Base-by-base conservation (phyloP, 805 yeast genomes). In the Kuraishia ogatae region DNA sequence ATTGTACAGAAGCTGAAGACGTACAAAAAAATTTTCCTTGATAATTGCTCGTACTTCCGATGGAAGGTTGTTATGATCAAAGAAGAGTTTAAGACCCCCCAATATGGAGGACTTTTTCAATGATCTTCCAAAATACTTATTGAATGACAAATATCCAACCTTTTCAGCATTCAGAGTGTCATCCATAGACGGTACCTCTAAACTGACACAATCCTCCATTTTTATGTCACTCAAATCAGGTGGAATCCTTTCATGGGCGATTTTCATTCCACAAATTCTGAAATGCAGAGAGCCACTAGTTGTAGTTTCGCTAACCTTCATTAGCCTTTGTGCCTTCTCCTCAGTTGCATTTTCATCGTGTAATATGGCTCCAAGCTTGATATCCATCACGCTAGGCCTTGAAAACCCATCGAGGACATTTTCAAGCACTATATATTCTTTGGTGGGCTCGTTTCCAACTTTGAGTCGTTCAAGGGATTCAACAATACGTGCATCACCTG, bases 211-310 rank as follows among this genome's bases (percentile, higher is more conserved):
- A 3, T 50, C 48, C 7, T 24, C 22, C 50, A 52, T 52, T 22
- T 15, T 20, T n/a, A 53, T 48, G 2, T 39, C 47, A 6, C 21
- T 51, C 19, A 50, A 19, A 21, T 23, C 28, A 6, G 47, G 20
- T 4, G 49, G 53, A 2, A 19, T 20, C 22, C 20, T 48, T 11
- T 53, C 50, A 15, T 48, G 55, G 59, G 67, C 75, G 4, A 85
- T 68, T 58, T 84, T 84, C 93, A 93, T 88, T 0, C 99, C 99
- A 62, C 98, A 92, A 2, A 93, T 81, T 57, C 99, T 73, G 59
- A 86, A 83, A 19, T 83, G 78, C 13, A 89, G 72, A 2, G 84
- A 72, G 0, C 97, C 97, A 50, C 94, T 85, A 0, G 98, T 93
- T 1, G 98, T 93, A 0, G 71, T 56, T 1, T 70, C 64, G 50